Evolutionary conservation across 108 stramenopile species (phyloP), one percentile per base, ranked within the genome.

Genomic region (Cylindrotheca fusiformis): DNA sequence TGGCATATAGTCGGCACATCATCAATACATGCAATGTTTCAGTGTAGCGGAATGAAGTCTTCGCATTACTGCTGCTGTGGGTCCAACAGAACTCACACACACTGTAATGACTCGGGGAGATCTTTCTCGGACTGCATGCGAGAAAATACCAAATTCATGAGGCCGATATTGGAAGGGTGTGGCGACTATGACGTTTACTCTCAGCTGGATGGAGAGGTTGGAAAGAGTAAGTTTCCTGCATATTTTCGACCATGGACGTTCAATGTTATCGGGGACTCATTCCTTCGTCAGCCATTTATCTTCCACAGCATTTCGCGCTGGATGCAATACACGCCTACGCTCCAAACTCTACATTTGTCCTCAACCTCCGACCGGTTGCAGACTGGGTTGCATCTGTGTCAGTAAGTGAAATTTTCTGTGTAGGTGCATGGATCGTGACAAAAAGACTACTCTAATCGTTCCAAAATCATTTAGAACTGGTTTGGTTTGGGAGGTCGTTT

Each of bases 291-390:
- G 24, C 25, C 19, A 62, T 62, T 28, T 65, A 68, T 31, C 59
- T 73, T 17, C 77, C 77, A 30, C 77, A 78, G 55, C 60, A 68
- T 47, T 51, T 36, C 31, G 50, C 61, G 0, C 27, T 78, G 44
- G 72, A 78, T 1, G 23, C 52, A 36, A 51, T 78, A 2, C 72
- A 78, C 48, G 28, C 50, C 8, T 46, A 49, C 24, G n/a, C 60
- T 48, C 72, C 77, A 1, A 69, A 78, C 20, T 71, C 77, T 8
- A 78, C 77, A 18, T 72, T 56, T 18, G 48, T 78, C 14, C 28
- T 78, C 23, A 78, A 78, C 41, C 10, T 63, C 3, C 54, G 77
- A 41, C 47, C 55, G 14, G 55, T 45, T 6, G 48, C 59, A 18
- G 54, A 65, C 17, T 77, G 77, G 77, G 44, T 69, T 14, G 22